Base-by-base conservation (phyloP, 208 protist genomes). In the Leishmania martiniquensis region DNA sequence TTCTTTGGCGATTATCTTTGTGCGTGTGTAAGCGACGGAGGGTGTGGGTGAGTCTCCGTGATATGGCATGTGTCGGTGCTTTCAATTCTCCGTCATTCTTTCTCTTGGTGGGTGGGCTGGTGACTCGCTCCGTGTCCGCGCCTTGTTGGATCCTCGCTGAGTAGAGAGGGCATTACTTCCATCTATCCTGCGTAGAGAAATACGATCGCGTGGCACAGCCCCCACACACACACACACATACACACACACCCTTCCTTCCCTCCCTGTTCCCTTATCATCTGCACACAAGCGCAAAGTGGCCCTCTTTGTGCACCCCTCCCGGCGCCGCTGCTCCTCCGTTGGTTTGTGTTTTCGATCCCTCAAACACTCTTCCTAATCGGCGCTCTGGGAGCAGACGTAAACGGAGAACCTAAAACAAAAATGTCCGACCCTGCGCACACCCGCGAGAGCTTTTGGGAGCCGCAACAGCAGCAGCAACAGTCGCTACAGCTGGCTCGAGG, bases 401-500 rank as follows among this genome's bases (percentile, higher is more conserved):
- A n/a, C n/a, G n/a, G n/a, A n/a, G n/a, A n/a, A n/a, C n/a, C n/a
- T n/a, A n/a, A n/a, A 66, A 45, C 15, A 47, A 63, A 22, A 65
- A 83, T 83, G 79, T 68, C 79, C 32, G 79, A 83, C n/a, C 49
- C 72, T 17, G 29, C 73, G 7, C 59, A 63, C 47, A 22, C 47
- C 42, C 73, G 66, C 51, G 79, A 78, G 15, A 57, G 47, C 52
- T 83, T 83, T 34, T 75, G 79, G 44, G 79, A 83, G 68, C 65
- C 77, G 73, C 73, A 68, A 25, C 65, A 76, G 71, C 71, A 62
- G 54, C 71, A 73, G 65, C 78, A 82, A 39, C 78, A 83, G 55
- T 52, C 54, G 1, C 25, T 72, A n/a, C 78, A 77, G 52, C 22
- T 78, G 62, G 44, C 49, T 17, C 79, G 60, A 47, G 66, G 67